Evolutionary conservation across 179 eudicot genomes (phyloP), one percentile per base, ranked within the genome.

Genomic region (Vitellaria paradoxa): DNA sequence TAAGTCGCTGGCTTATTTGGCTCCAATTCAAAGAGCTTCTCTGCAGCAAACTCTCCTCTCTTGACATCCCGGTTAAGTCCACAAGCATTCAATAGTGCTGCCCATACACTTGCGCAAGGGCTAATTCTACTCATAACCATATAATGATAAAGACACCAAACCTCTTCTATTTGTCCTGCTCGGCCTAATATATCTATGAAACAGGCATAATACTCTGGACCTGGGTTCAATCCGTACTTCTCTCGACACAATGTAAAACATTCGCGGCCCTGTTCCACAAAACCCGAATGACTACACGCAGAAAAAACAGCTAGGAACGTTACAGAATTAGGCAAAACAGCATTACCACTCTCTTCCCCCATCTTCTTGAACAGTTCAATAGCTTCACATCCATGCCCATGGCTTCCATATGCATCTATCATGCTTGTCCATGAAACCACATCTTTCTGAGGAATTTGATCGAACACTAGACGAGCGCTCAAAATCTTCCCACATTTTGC

Each of bases 201-300:
- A 65, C 86, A 84, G 40, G 87, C 77, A 82, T 82, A 84, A 46
- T 84, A 87, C 82, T 76, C 84, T 23, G 78, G 23, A 37, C 80
- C 75, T 50, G 80, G 82, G 40, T 57, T 71, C 17, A 80, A 30
- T 46, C 80, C 76, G 21, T 78, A 80, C 76, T 80, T 80, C 40
- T 62, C 62, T 67, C 73, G 78, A 47, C 77, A 71, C 7, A 20
- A 72, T 56, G 49, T 40, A 68, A 86, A 86, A 61, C 79, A 86
- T 45, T 77, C 65, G 9, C 78, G 75, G 52, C 87, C 89, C 66
- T 80, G 75, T 40, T 68, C 77, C 13, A 81, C 76, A 11, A 87
- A 80, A 17, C 86, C 86, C 26, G 89, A 80, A 79, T 83, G 89
- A 11, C 84, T 81, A 81, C 87, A 87, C 45, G 89, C 86, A 20